These are phyloP conservation scores for Spirogloea muscicola DNA, from an alignment of 139 green algal species.

Conservation along the genomic window DNA sequence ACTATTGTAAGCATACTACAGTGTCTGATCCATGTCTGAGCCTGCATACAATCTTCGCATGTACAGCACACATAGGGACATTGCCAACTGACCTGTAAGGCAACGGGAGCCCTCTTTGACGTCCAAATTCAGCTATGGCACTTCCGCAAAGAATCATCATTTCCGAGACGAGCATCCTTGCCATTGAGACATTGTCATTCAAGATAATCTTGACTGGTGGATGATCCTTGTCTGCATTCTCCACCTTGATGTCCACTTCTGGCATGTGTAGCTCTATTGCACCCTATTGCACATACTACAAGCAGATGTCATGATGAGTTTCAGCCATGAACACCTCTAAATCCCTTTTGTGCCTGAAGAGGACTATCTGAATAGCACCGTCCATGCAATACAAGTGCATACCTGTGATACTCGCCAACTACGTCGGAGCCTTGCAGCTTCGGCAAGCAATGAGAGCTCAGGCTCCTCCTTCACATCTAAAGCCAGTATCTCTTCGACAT, in stretches of 20 bases:
- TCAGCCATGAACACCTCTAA: background rate
- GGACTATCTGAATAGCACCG: too few relatives aligned
- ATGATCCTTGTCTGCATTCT: constrained; percentile 5
- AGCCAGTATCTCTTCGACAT: constrained; percentile 61
- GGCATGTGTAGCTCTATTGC: constrained; percentile 62
- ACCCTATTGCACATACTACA: constrained; percentile 36
- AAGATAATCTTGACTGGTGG: constrained; percentile 9
- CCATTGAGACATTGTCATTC: constrained; percentile 1
- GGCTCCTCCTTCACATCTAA: constrained; percentile 36
- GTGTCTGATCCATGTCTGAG: too few relatives aligned
- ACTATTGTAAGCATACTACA: too few relatives aligned
- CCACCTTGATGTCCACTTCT: constrained; percentile 51
- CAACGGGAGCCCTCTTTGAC: constrained; percentile 57
- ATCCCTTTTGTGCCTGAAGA: constrained; percentile 3
- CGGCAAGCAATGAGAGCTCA: constrained; percentile 45
- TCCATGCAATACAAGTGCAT: background rate
- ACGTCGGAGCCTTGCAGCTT: constrained; percentile 11
- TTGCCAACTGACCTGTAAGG: too few relatives aligned
- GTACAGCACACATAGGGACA: too few relatives aligned
- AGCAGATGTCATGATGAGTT: background rate
- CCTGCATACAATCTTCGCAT: too few relatives aligned
- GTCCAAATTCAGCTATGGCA: constrained; percentile 55
- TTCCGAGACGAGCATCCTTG: constrained; percentile 52
- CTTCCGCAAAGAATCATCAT: constrained; percentile 87
- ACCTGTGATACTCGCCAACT: background rate